Evolutionary conservation across 2,329 filamentous ascomycete genomes (phyloP), one percentile per base, ranked within the genome.

Genomic region (Westerdykella sp.): DNA sequence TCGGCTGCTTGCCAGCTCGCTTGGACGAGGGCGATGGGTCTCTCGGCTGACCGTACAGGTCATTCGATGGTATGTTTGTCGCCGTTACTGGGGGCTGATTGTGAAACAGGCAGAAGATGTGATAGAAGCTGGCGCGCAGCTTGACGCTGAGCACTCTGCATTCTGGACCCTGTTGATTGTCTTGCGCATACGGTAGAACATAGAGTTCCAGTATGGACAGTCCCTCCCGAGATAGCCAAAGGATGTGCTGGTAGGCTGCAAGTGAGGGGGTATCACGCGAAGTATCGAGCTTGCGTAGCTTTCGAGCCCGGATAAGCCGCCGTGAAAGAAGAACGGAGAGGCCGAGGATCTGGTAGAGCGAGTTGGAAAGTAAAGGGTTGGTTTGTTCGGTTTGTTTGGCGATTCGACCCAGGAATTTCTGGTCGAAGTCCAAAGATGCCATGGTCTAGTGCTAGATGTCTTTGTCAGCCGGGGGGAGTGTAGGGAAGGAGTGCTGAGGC

Each of bases 381-480:
- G 87, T 83, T 47, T 78, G 73, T 62, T 84, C 82, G 55, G 88
- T 89, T 48, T 82, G 78, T 69, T 83, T 85, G 65, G 93, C 91
- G 64, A 95, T 83, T 63, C 82, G 84, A 70, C 88, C 89, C 60
- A 98, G 78, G 70, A 94, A 95, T 72, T 97, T 98, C 72, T 95
- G 90, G 68, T 98, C 93, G 49, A 97, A 88, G 71, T 95, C 88
- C 48, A 89, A 93, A 64, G 90, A 93, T 71, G 93, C 93, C 93
- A 97, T 98, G 21, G 50, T 59, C 48, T 53, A 40, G 41, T 15
- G 46, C 54, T 57, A 14, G 30, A 14, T n/a, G 15, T 15, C 21
- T 34, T 28, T 30, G 42, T 53, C 40, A 53, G 50, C 42, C 34
- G 21, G 18, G 11, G 31, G 10, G 15, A 39, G 14, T n/a, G 37